Evolutionary conservation across 1,284 basidiomycete species (phyloP), one percentile per base, ranked within the genome.

Genomic region (Singerocomus inundabilis): DNA sequence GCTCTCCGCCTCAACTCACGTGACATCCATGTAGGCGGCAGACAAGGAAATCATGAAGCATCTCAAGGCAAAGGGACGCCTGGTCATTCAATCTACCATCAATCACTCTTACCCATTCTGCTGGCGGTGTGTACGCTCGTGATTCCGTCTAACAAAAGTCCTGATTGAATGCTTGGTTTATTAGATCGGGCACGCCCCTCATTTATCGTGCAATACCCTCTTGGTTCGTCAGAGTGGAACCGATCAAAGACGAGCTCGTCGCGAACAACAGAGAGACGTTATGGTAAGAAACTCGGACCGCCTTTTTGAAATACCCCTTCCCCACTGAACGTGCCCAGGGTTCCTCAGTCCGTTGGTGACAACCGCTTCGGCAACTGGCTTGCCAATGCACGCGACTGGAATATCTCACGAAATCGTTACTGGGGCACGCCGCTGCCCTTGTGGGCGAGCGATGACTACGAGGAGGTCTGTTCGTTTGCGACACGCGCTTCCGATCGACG

Each of bases 361-460:
- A 85, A 89, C 57, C 82, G 96, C 44, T 99, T 99, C 66, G 94
- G 93, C 25, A 96, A 92, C 70, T 99, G 97, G 97, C 78, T 99
- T 51, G 86, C 91, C 44, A 98, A 97, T 70, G 97, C 97, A 11
- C 84, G 96, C 30, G 97, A 99, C 68, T 99, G 97, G 97, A 99
- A 98, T 69, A 81, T 99, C 57, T 97, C 94, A n/a, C 81, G 97
- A 57, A 99, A 99, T 77, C 84, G 97, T 52, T 99, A 98, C 71
- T 99, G 96, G 96, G 97, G 96, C 38, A 99, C 96, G 7, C 97
- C 97, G 7, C 87, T 99, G 55, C 97, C 97, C 9, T 75, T 99
- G 32, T 99, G 97, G 97, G 93, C 79, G 29, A 95, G 90, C 62
- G 93, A 96, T 3, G 96, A 99, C 70, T 77, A 85, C 62, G 81